phyloP scores from a whole-genome alignment of 495 filamentous ascomycete genomes.

The Penicillium lagena region DNA sequence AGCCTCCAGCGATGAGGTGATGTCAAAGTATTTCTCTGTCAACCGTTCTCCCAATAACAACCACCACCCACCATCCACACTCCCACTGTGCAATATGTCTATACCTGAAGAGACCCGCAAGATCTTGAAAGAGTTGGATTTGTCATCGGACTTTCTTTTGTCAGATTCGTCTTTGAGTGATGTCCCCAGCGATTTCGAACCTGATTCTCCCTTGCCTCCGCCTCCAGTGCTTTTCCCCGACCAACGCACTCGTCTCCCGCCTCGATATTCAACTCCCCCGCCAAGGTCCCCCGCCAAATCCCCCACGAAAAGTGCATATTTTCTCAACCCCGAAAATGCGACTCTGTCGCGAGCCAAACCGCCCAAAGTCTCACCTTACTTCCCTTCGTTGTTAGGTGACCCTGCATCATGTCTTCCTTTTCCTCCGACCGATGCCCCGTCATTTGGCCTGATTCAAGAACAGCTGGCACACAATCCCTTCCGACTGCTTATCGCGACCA shows the following conservation, averaged over 20 bases:
- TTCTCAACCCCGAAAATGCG: background rate
- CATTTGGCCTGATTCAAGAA: conserved; percentile 82
- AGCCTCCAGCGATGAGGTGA: conserved; percentile 36
- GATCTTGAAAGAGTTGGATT: conserved; percentile 7
- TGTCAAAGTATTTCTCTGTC: conserved; percentile 31
- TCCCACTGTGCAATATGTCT: background rate
- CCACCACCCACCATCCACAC: background rate
- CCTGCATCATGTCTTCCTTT: conserved; percentile 62
- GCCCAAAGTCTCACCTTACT: conserved; percentile 42
- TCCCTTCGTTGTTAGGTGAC: conserved; percentile 32
- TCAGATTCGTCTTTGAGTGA: conserved; percentile 31
- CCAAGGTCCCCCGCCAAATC: conserved; percentile 6
- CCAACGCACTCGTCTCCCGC: background rate
- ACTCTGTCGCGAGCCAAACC: conserved; percentile 15
- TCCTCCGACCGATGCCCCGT: conserved; percentile 53
- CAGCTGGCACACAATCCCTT: conserved; percentile 65
- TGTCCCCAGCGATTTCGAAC: conserved; percentile 17
- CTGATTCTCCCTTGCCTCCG: background rate
- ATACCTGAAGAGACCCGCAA: conserved; percentile 9
- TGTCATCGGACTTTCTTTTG: conserved; percentile 15
- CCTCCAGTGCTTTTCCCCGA: background rate
- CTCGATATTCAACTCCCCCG: background rate
- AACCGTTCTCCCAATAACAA: background rate
- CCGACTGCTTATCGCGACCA: conserved; percentile 65
- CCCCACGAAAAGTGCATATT: background rate